Evolutionary conservation across 2,329 filamentous ascomycete genomes (phyloP).

Genomic region (Fusarium luffae): DNA sequence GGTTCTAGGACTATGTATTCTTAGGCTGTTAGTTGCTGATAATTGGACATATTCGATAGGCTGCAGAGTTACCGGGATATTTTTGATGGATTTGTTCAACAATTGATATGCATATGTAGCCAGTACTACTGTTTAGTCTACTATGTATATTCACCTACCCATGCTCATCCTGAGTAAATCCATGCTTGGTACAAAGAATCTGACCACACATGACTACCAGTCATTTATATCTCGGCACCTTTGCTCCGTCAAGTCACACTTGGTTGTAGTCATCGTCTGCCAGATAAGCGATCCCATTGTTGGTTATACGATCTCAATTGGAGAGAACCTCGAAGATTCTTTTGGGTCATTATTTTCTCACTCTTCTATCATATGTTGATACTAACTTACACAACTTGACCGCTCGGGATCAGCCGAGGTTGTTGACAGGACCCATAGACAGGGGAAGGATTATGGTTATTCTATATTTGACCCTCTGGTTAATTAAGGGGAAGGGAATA

Average conservation of each 20-base stretch:
- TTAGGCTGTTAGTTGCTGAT: conserved; percentile 11
- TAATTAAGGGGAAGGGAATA: background rate
- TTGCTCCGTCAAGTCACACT: conserved; percentile 1
- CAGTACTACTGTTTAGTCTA: background rate
- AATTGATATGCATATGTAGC: background rate
- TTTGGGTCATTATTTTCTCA: background rate
- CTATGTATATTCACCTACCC: background rate
- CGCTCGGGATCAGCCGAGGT: conserved; percentile 17
- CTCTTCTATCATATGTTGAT: background rate
- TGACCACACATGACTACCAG: background rate
- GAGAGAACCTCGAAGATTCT: background rate
- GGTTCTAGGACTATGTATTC: background rate
- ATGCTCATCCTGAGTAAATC: background rate
- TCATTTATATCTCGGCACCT: conserved; percentile 2
- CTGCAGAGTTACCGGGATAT: conserved; percentile 4
- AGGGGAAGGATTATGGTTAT: conserved; percentile 4
- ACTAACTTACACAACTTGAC: conserved; percentile 9
- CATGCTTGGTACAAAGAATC: conserved; percentile 4
- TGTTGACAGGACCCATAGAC: background rate
- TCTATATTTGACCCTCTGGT: background rate
- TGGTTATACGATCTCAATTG: background rate
- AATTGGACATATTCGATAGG: conserved; percentile 17
- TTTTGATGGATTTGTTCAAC: conserved; percentile 14
- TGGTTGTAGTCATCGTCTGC: background rate
- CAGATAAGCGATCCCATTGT: background rate